Evolutionary conservation across 208 protist genomes (phyloP).

Genomic region (Crithidia acanthocephali): DNA sequence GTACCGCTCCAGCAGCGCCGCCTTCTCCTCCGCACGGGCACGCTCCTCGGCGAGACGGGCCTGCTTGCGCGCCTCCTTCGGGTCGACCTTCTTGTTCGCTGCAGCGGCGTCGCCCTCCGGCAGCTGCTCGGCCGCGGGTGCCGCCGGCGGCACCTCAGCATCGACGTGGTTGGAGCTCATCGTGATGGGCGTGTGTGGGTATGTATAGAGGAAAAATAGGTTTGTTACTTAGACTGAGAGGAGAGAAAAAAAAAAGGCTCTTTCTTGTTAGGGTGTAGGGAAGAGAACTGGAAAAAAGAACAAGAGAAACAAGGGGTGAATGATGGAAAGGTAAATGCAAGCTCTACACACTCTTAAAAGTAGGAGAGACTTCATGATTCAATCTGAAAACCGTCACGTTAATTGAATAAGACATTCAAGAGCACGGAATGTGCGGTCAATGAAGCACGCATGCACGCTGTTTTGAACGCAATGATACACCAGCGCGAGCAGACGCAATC

Average conservation of each 20-base stretch:
- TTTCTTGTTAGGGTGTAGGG: not conserved
- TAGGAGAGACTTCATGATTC: too few species aligned
- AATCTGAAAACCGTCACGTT: not conserved
- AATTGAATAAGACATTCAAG: too few species aligned
- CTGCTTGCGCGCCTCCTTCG: conserved; percentile 86
- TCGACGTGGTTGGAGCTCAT: conserved; percentile 41
- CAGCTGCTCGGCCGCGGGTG: conserved; percentile 13
- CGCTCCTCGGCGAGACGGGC: conserved; percentile 86
- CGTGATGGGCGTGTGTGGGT: not conserved
- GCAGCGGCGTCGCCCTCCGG: conserved; percentile 18
- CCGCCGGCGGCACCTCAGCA: conserved; percentile 12
- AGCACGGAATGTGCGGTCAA: too few species aligned
- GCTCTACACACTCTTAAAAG: not conserved
- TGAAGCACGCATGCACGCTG: too few species aligned
- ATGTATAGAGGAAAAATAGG: conserved; percentile 15
- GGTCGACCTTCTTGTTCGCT: conserved; percentile 53
- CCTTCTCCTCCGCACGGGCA: conserved; percentile 85
- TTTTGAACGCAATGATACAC: too few species aligned
- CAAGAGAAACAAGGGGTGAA: not conserved
- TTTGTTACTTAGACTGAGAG: not conserved
- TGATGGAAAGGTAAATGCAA: not conserved
- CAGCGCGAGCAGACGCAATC: too few species aligned
- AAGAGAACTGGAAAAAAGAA: not conserved
- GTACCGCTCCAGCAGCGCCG: conserved; percentile 78
- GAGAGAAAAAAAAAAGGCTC: conserved; percentile 13